Evolutionary conservation across 257 asterid genomes (phyloP).

Genomic region (Ilex aquifolium): DNA sequence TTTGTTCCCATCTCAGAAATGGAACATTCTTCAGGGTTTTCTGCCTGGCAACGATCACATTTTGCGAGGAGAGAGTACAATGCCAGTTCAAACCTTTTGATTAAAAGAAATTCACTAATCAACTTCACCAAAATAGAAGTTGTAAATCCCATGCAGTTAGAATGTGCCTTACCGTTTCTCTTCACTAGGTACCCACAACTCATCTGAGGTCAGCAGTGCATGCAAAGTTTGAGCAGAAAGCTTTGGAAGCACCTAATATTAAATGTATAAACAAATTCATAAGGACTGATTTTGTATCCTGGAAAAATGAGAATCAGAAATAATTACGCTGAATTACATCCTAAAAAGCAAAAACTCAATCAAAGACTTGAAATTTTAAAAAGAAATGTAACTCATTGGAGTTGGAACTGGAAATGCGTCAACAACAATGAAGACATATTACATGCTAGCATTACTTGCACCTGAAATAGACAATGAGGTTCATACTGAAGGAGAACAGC

Average conservation of each 20-base stretch:
- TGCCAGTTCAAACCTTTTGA: conserved; percentile 82
- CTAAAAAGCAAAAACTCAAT: too few species aligned
- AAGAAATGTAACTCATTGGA: too few species aligned
- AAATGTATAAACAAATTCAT: conserved; percentile 11
- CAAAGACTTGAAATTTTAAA: too few species aligned
- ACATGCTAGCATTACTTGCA: too few species aligned
- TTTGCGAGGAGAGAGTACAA: conserved; percentile 62
- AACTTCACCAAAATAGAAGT: conserved; percentile 6
- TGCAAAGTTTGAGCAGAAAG: conserved; percentile 88
- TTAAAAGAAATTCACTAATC: background rate
- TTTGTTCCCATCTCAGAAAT: conserved; percentile 38
- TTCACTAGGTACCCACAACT: conserved; percentile 92
- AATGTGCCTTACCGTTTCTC: conserved; percentile 71
- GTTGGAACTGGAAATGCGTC: too few species aligned
- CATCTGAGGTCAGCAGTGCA: conserved; percentile 88
- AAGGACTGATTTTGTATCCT: background rate
- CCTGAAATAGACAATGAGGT: too few species aligned
- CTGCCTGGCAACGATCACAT: conserved; percentile 41
- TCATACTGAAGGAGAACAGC: too few species aligned
- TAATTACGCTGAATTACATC: background rate
- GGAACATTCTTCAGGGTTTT: conserved; percentile 41
- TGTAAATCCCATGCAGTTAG: conserved; percentile 14
- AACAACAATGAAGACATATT: too few species aligned
- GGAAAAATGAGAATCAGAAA: too few species aligned
- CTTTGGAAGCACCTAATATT: conserved; percentile 80